phyloP scores from a whole-genome alignment of 1,284 basidiomycete genomes.

The Rhodotorula glutinis region DNA sequence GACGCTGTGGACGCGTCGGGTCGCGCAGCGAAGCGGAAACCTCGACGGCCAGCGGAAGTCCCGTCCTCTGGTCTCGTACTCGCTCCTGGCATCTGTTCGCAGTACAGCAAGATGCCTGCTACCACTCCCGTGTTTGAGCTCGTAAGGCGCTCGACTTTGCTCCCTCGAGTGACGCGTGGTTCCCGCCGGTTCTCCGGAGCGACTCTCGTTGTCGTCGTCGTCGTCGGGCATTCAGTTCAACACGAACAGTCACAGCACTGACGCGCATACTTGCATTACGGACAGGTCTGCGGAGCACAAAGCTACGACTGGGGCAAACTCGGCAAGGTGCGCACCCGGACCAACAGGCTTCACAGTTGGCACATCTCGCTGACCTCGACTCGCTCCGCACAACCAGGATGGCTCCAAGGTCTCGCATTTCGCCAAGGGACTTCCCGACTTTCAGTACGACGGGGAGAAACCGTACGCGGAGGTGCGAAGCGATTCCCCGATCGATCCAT shows the following conservation, averaged over 20 bases:
- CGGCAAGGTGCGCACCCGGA: slow-evolving; percentile 45
- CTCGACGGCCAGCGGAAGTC: too few relatives aligned
- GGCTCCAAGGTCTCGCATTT: slow-evolving; percentile 56
- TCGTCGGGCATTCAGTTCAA: background rate
- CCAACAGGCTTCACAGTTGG: too few relatives aligned
- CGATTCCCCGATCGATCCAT: too few relatives aligned
- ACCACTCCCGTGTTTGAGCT: slow-evolving; percentile 30
- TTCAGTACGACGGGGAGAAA: slow-evolving; percentile 57
- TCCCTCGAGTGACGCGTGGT: too few relatives aligned
- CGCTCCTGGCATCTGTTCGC: too few relatives aligned
- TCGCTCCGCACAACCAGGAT: too few relatives aligned
- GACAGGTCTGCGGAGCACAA: slow-evolving; percentile 44
- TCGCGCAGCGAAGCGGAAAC: too few relatives aligned
- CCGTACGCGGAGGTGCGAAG: slow-evolving; percentile 65
- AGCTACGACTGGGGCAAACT: slow-evolving; percentile 59
- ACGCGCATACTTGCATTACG: background rate
- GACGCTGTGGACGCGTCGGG: too few relatives aligned
- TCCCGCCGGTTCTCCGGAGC: too few relatives aligned
- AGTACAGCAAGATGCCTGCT: slow-evolving; percentile 11
- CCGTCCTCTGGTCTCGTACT: too few relatives aligned
- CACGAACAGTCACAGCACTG: background rate
- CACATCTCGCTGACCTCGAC: too few relatives aligned
- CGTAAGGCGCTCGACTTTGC: slow-evolving; percentile 5
- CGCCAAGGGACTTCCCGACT: slow-evolving; percentile 54
- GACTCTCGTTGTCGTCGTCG: too few relatives aligned